A percentile compares a stretch with the other conserved stretches of the same genome.
Evolutionary conservation across 1,284 basidiomycete genomes (phyloP).

Genomic region (Rhodofomes roseus): DNA sequence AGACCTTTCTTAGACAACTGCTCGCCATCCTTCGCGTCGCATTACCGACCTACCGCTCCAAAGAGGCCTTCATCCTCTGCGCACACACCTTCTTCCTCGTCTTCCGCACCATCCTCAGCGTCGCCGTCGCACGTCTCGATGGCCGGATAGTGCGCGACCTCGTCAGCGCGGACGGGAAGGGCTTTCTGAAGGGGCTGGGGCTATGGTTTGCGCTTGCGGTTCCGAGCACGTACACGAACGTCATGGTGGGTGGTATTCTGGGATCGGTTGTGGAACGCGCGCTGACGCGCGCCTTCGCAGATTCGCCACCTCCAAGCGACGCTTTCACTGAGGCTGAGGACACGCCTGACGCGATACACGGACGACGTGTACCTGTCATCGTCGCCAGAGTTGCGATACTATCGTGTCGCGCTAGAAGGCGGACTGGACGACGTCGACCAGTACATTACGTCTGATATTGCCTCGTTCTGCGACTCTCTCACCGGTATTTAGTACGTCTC

Average conservation of each 20-base stretch:
- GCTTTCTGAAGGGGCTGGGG: constrained; percentile 81
- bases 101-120: constrained; percentile 80
- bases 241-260: constrained; percentile 60
- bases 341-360: constrained; percentile 86
- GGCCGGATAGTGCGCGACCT: constrained; percentile 89
- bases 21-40: constrained; percentile 74
- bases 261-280: not conserved
- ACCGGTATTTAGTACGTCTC: constrained; percentile 76
- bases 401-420: constrained; percentile 51
- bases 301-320: constrained; percentile 91
- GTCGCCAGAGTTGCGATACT: constrained; percentile 66
- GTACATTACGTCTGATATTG: constrained; percentile 92
- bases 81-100: constrained; percentile 89
- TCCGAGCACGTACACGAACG: constrained; percentile 94
- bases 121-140: constrained; percentile 87
- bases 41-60: constrained; percentile 69
- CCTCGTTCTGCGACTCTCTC: constrained; percentile 86
- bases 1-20: constrained; percentile 78
- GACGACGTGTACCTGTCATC: constrained; percentile 89
- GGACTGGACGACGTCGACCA: constrained; percentile 82
- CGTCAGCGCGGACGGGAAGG: constrained; percentile 82
- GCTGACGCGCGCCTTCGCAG: constrained; percentile 34
- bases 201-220: constrained; percentile 91
- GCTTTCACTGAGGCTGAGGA: constrained; percentile 81
- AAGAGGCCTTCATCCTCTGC: constrained; percentile 75